Evolutionary conservation across 371 early-diverging fungal species (phyloP).

Genomic region (Mucor velutinosus): DNA sequence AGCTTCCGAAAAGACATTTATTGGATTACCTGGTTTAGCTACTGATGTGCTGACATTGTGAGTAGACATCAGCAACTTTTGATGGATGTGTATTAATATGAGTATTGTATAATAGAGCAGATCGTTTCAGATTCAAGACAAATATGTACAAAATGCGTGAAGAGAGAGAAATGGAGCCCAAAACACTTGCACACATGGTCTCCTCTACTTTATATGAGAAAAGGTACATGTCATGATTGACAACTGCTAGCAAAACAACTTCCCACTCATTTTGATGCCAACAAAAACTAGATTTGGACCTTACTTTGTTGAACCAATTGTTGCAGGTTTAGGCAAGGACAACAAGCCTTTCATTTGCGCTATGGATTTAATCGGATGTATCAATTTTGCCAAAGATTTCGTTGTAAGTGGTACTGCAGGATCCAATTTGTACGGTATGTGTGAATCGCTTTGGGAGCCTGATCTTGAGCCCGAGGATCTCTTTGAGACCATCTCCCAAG

Average conservation of each 20-base stretch:
- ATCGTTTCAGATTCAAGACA: constrained; percentile 91
- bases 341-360: constrained; percentile 93
- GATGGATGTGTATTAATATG: background rate
- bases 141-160: constrained; percentile 98
- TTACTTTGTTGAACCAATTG: constrained; percentile 93
- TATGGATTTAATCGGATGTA: constrained; percentile 98
- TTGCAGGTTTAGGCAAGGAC: constrained; percentile 95
- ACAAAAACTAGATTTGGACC: constrained; percentile 86
- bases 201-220: constrained; percentile 98
- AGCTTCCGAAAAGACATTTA: constrained; percentile 83
- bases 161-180: constrained; percentile 96
- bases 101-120: constrained; percentile 54
- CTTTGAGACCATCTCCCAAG: constrained; percentile 97
- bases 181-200: constrained; percentile 93
- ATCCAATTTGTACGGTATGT: constrained; percentile 95
- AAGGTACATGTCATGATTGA: constrained; percentile 53
- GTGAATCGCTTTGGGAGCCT: constrained; percentile 98
- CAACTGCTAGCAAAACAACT: background rate
- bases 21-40: constrained; percentile 96
- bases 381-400: constrained; percentile 95
- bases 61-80: constrained; percentile 6
- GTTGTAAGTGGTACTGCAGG: constrained; percentile 95
- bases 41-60: constrained; percentile 98
- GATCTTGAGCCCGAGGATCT: constrained; percentile 97
- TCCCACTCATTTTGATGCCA: background rate